Percentiles rank a stretch among this genome's conserved stretches.
Conservation (phyloP, 352 stramenopile genomes). For the Pythium rhizo-oryzae region DNA sequence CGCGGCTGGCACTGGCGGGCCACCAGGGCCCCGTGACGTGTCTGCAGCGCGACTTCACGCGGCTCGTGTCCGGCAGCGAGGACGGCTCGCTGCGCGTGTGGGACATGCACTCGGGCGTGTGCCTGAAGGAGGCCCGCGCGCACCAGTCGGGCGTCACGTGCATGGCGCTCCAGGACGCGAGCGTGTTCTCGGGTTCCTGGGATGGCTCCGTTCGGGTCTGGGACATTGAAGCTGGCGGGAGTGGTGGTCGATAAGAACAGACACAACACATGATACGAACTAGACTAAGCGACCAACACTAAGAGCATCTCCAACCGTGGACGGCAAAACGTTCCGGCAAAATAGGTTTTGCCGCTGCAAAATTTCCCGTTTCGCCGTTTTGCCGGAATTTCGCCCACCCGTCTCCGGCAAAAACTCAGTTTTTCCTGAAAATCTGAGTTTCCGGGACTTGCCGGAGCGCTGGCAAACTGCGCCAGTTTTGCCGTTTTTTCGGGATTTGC, state of each 20-base stretch:
- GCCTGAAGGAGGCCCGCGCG: slow-evolving; percentile 53
- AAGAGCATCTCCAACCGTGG: neutral
- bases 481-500: no score
- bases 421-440: no score
- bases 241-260: slow-evolving; percentile 11
- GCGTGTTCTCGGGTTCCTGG: slow-evolving; percentile 76
- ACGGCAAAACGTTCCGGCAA: no score
- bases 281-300: slow-evolving; percentile 20
- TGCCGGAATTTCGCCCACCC: neutral
- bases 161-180: slow-evolving; percentile 59
- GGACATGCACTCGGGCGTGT: slow-evolving; percentile 82
- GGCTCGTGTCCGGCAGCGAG: slow-evolving; percentile 76
- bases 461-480: no score
- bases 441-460: no score
- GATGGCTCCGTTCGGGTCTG: slow-evolving; percentile 73
- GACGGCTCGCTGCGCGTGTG: slow-evolving; percentile 73
- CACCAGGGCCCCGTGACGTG: slow-evolving; percentile 59
- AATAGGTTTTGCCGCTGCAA: no score
- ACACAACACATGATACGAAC: slow-evolving; percentile 1
- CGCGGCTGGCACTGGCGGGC: slow-evolving; percentile 56
- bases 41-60: slow-evolving; percentile 81
- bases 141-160: slow-evolving; percentile 70
- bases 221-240: slow-evolving; percentile 48
- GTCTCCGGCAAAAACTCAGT: no score
- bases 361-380: no score